Evolutionary conservation across 2,329 filamentous ascomycete species (phyloP).

Genomic region (Fusarium sp.): DNA sequence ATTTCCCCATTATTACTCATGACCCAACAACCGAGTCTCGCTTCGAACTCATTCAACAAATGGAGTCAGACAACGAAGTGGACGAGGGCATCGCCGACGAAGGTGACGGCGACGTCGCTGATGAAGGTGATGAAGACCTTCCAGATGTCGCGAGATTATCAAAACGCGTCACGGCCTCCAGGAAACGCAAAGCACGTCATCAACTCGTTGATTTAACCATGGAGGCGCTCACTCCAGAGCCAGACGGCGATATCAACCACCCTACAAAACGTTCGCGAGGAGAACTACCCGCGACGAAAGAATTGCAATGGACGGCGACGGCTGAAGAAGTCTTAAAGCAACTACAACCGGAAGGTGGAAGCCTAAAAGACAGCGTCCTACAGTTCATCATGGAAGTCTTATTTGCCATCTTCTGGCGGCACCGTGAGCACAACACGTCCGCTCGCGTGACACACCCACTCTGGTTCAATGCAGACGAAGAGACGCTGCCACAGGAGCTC

Average conservation of each 20-base stretch:
- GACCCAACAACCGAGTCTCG: not conserved
- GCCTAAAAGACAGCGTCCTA: not conserved
- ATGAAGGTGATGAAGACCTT: not conserved
- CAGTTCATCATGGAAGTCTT: not conserved
- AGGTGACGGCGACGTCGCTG: not conserved
- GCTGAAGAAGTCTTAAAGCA: not conserved
- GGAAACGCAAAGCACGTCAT: not conserved
- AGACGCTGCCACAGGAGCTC: not conserved
- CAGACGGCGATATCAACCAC: not conserved
- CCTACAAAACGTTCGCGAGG: not conserved
- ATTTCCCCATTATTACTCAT: not conserved
- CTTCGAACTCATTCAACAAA: not conserved
- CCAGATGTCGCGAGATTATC: not conserved
- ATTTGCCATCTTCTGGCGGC: not conserved
- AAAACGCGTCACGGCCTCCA: not conserved
- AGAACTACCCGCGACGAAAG: not conserved
- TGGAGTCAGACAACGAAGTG: not conserved
- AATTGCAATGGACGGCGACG: not conserved
- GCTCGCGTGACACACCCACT: not conserved
- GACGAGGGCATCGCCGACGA: not conserved
- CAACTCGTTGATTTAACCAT: not conserved
- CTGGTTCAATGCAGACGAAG: not conserved
- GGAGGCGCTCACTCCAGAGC: not conserved
- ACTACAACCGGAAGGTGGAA: not conserved
- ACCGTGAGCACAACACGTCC: not conserved